A percentile compares a stretch with the other conserved stretches of the same genome.
These are phyloP conservation scores for Exophiala bonariae DNA, from an alignment of 2,329 filamentous ascomycete species.

Conservation along the genomic window DNA sequence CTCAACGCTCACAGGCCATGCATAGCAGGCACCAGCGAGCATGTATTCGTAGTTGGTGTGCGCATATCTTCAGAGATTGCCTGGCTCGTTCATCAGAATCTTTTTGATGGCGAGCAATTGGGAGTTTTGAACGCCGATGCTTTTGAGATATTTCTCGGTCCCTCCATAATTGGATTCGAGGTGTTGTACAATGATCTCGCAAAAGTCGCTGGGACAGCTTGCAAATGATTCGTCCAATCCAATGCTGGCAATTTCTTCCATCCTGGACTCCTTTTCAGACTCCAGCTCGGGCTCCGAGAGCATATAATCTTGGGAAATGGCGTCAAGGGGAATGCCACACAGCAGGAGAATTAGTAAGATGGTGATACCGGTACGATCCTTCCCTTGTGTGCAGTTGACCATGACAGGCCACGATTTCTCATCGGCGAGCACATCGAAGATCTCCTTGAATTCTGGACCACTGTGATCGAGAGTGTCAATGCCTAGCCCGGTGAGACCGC, in stretches of 20 bases:
- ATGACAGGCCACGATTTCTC: slow-evolving; percentile 62
- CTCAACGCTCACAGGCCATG: too few species aligned
- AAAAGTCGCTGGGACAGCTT: slow-evolving; percentile 64
- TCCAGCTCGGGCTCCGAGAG: slow-evolving; percentile 63
- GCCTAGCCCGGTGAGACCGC: slow-evolving; percentile 70
- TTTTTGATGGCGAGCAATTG: slow-evolving; percentile 30
- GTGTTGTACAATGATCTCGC: slow-evolving; percentile 58
- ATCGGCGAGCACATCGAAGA: slow-evolving; percentile 66
- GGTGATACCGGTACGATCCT: slow-evolving; percentile 77
- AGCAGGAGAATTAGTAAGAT: slow-evolving; percentile 68
- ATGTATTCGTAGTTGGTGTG: too few species aligned
- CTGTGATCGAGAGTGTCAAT: slow-evolving; percentile 70
- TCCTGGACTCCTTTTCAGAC: slow-evolving; percentile 61
- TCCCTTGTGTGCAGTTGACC: slow-evolving; percentile 85
- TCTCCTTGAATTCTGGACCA: slow-evolving; percentile 62
- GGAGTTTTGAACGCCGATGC: slow-evolving; percentile 57
- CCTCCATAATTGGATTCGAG: slow-evolving; percentile 66
- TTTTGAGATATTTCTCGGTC: slow-evolving; percentile 63
- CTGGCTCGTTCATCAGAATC: too few species aligned
- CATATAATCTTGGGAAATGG: slow-evolving; percentile 71
- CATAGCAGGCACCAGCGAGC: too few species aligned
- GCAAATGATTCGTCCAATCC: slow-evolving; percentile 75
- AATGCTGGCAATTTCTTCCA: slow-evolving; percentile 68
- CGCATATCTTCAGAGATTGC: too few species aligned
- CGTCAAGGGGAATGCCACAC: slow-evolving; percentile 46